These are phyloP conservation scores for Russula dissimulans DNA, from an alignment of 768 basidiomycete species.

Conservation along the genomic window DNA sequence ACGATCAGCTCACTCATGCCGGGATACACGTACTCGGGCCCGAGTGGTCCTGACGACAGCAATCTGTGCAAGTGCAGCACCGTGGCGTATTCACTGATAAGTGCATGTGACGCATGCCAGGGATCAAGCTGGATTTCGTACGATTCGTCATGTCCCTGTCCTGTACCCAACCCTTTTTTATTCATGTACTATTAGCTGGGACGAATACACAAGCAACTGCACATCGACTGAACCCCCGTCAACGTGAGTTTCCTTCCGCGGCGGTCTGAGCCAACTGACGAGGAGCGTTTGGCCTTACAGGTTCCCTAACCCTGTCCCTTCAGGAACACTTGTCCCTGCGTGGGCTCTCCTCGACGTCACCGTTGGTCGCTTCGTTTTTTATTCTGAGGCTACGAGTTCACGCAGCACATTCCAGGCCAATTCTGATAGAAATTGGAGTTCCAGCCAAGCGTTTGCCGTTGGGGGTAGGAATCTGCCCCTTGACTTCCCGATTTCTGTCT, in stretches of 20 bases:
- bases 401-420: not conserved
- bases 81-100: constrained; percentile 3
- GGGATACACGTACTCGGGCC: not conserved
- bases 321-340: not conserved
- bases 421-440: not conserved
- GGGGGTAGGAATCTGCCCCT: not conserved
- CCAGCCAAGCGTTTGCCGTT: not conserved
- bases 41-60: not conserved
- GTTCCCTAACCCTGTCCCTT: constrained; percentile 3
- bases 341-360: constrained; percentile 4
- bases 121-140: not conserved
- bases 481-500: not conserved
- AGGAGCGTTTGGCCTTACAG: not conserved
- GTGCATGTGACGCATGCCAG: constrained; percentile 14
- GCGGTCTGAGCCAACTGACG: not conserved
- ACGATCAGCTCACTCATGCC: not conserved
- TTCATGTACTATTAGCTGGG: not conserved
- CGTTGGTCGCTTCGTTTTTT: not conserved
- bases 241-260: not conserved
- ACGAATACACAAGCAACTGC: not conserved
- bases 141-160: not conserved
- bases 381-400: not conserved
- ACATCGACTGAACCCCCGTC: not conserved
- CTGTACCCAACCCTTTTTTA: not conserved
- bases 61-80: constrained; percentile 13